Percentiles rank a stretch among this genome's conserved stretches.
phyloP scores from a whole-genome alignment of 345 rosid species.

The Salix brachista region DNA sequence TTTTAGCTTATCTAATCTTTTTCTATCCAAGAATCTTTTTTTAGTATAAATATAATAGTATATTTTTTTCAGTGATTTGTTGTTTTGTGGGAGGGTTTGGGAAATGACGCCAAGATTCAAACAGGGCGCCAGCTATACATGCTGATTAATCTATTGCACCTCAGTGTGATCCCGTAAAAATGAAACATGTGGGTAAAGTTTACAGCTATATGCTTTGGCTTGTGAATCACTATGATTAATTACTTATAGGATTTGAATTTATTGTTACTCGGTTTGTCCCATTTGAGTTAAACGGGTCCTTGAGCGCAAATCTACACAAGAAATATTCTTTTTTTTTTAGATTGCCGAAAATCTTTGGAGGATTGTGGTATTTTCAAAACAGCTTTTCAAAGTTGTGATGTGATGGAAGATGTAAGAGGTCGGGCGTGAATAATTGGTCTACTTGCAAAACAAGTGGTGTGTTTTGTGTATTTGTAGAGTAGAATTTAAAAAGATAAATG shows the following conservation, averaged over 20 bases:
- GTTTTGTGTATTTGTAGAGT: too few relatives aligned
- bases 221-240: background rate
- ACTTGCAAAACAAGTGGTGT: too few relatives aligned
- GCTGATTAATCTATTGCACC: conserved; percentile 7
- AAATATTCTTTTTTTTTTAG: background rate
- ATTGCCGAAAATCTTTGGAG: too few relatives aligned
- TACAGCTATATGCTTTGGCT: background rate
- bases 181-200: conserved; percentile 13
- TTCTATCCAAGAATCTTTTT: background rate
- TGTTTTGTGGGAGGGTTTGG: conserved; percentile 14
- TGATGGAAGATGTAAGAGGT: too few relatives aligned
- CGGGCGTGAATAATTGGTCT: too few relatives aligned
- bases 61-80: background rate
- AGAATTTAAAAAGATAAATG: too few relatives aligned
- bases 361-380: too few relatives aligned
- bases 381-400: too few relatives aligned
- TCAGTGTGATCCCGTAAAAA: conserved; percentile 14
- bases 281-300: background rate
- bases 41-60: background rate
- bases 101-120: conserved; percentile 17
- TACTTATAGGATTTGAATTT: background rate
- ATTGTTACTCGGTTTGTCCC: background rate
- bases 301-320: background rate
- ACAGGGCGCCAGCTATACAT: conserved; percentile 21
- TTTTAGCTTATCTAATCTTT: background rate